phyloP scores from a whole-genome alignment of 148 eudicot genomes.

The Chenopodium quinoa region DNA sequence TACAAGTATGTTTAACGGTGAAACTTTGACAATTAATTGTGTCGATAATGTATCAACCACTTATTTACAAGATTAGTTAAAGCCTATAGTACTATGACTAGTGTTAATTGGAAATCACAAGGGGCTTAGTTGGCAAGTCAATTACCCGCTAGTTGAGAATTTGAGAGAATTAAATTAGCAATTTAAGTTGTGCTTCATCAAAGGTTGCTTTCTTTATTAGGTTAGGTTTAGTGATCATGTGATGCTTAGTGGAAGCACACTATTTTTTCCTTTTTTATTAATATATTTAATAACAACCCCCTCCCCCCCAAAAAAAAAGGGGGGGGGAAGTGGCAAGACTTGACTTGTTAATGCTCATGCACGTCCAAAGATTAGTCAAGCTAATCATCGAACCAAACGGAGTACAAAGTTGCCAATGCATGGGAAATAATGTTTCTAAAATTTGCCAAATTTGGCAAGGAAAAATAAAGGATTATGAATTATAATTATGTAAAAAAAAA shows the following conservation, averaged over 20 bases:
- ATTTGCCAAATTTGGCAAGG: constrained; percentile 22
- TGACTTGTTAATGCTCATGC: constrained; percentile 16
- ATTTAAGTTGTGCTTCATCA: constrained; percentile 6
- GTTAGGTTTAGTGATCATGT: constrained; percentile 23
- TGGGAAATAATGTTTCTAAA: constrained; percentile 8
- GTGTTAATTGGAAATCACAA: constrained; percentile 5
- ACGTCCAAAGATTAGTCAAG: constrained; percentile 11
- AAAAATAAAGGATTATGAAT: not conserved
- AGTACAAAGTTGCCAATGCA: constrained; percentile 6
- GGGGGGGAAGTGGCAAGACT: not conserved
- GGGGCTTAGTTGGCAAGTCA: constrained; percentile 21
- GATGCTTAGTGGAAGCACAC: constrained; percentile 36
- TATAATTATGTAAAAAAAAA: not conserved
- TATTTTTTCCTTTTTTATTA: not conserved
- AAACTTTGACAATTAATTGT: no score
- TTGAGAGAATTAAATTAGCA: constrained; percentile 4
- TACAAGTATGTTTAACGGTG: no score
- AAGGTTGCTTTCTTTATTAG: constrained; percentile 9
- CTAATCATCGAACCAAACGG: not conserved
- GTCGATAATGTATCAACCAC: not conserved
- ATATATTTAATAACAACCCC: not conserved
- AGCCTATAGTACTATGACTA: not conserved
- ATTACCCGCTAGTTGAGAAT: constrained; percentile 1
- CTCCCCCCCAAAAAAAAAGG: not conserved
- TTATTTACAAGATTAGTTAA: not conserved